Evolutionary conservation across 768 basidiomycete species (phyloP), one percentile per base, ranked within the genome.

Genomic region (Austroboletus eburneus): DNA sequence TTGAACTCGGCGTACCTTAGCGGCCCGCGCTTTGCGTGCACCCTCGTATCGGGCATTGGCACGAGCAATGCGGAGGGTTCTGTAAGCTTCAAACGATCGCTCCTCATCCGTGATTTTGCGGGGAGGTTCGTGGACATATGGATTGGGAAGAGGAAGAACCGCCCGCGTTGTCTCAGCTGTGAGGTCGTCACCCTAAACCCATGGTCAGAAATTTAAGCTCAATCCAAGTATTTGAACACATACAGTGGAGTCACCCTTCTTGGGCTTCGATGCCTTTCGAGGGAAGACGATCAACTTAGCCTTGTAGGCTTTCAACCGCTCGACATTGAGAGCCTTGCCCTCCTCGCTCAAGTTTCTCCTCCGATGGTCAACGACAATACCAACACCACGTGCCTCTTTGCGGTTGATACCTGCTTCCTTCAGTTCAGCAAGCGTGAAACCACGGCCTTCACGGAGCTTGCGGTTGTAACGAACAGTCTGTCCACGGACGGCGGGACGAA

Each of bases 401-500:
- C 79, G 82, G 59, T 87, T 85, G 66, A 99, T 79, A 39, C 96
- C 96, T 52, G 94, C 96, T 65, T 88, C 91, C 77, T 93, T 96
- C 68, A 99, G 79, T 72, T 99, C 96, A 39, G 80, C 79, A 38
- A 91, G 74, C 51, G 94, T 93, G 79, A 98, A 98, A 45, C 96
- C 95, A 64, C 94, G 90, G 48, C 95, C 95, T 68, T 93, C 89
- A 56, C 96, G 90, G 62, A 97, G 69, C 73, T 96, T 96, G 71
- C 87, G 83, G 81, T 98, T 99, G 85, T 98, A 99, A 58, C 92
- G 91, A 59, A 95, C 80, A 52, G 95, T 97, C 62, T 92, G 95
- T 50, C 78, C 91, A 69, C 92, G 93, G 59, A 99, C 96, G 52
- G 94, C 95, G 39, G 95, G 95, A 63, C 95, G 92, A 62, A 98